Evolutionary conservation across 805 yeast genomes (phyloP), one percentile per base, ranked within the genome.

Genomic region (Wickerhamiella qilinensis): DNA sequence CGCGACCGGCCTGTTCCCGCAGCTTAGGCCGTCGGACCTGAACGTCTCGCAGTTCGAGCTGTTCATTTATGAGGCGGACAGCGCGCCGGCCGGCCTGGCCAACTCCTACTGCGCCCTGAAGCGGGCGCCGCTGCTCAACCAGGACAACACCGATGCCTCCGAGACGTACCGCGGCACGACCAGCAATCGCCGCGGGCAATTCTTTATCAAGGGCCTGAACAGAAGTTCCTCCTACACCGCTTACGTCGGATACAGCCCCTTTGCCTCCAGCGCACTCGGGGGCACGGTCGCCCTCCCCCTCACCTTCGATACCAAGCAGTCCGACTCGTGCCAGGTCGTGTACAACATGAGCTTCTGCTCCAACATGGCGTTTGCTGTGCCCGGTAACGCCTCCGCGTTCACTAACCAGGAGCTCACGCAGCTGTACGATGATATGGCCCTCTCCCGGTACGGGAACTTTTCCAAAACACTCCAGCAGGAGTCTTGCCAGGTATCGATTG

Each of bases 291-390:
- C 71, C 49, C 55, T 62, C 5, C 67, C 67, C 9, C 67, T 77
- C 31, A 55, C 56, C 28, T 81, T 88, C 40, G 42, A 44, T n/a
- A 52, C 66, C 42, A 67, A 69, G 30, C 73, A 83, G 2, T 57
- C 55, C 56, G 55, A 20, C 53, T 65, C 81, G 1, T 88, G 98
- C 55, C 71, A 77, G 43, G 58, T 86, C 36, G 69, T 85, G 15
- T 83, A 71, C 53, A 79, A 73, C 42, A 63, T 88, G 42, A 75
- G 71, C 2, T 85, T 85, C 51, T 88, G 98, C 56, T 56, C 65
- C 22, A 70, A 72, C 34, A 93, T 88, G 19, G 91, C 94, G 1
- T 88, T 86, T 58, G 69, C 94, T 0, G 94, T 82, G 0, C 97
- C 97, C 0, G 63, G 64, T 4, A 60, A 60, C 36, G 51, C 70